Evolutionary conservation across 176 grass and related monocot genomes (phyloP).

Genomic region (Juncus inflexus): DNA sequence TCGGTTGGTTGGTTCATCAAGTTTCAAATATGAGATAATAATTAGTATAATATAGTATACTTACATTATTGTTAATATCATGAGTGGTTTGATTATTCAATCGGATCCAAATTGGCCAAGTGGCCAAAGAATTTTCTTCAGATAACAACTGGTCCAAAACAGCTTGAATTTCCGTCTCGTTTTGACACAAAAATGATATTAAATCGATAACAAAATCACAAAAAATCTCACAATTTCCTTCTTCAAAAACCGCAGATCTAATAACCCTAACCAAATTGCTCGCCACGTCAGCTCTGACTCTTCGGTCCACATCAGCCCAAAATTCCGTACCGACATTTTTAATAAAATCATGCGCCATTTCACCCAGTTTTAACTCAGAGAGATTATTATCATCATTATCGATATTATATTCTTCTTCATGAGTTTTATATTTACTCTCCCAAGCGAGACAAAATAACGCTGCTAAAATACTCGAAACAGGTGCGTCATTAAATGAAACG

Average conservation of each 20-base stretch:
- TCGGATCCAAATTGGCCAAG: constrained; percentile 76
- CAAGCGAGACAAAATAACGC: constrained; percentile 71
- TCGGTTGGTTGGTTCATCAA: too few relatives aligned
- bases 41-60: too few relatives aligned
- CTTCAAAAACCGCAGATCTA: constrained; percentile 61
- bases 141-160: constrained; percentile 62
- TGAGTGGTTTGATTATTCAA: constrained; percentile 19
- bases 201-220: constrained; percentile 66
- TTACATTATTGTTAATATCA: too few relatives aligned
- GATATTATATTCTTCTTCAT: constrained; percentile 22
- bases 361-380: constrained; percentile 31
- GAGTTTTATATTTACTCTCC: constrained; percentile 52
- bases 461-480: constrained; percentile 58
- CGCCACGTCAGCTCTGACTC: constrained; percentile 43
- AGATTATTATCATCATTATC: constrained; percentile 32
- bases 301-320: constrained; percentile 46
- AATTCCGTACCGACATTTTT: constrained; percentile 53
- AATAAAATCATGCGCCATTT: constrained; percentile 46
- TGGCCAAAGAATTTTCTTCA: constrained; percentile 40
- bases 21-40: too few relatives aligned
- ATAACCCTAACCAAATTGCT: constrained; percentile 69
- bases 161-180: constrained; percentile 48
- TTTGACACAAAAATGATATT: constrained; percentile 46
- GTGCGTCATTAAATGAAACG: constrained; percentile 34
- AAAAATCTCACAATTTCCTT: constrained; percentile 43